Conservation (phyloP, 208 protist species). For the Naegleria fowleri region DNA sequence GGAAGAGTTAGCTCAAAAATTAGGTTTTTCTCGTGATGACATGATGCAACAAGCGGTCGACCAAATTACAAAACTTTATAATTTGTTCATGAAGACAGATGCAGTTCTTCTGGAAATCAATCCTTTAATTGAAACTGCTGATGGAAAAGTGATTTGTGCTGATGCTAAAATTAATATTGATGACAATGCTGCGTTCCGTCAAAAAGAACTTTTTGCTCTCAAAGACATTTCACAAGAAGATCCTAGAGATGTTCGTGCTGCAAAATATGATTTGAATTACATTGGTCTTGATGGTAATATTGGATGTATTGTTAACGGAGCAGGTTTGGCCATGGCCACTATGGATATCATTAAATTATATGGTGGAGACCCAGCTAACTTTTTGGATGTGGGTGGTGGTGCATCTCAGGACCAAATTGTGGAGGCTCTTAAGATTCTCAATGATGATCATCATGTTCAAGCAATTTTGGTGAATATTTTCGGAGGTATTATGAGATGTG, state of each 20-base stretch:
- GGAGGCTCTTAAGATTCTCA: constrained; percentile 95
- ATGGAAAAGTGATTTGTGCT: constrained; percentile 87
- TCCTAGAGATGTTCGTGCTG: constrained; percentile 86
- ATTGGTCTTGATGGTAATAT: constrained; percentile 98
- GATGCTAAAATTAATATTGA: constrained; percentile 99
- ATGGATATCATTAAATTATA: constrained; percentile 99
- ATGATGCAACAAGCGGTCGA: constrained; percentile 63
- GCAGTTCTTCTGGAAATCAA: constrained; percentile 98
- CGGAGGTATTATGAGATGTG: constrained; percentile 98
- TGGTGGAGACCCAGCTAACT: constrained; percentile 97
- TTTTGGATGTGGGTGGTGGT: constrained; percentile 96
- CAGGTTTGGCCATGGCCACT: constrained; percentile 98
- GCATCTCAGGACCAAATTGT: constrained; percentile 82
- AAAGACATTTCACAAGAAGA: constrained; percentile 88
- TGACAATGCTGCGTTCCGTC: constrained; percentile 96
- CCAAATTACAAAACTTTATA: constrained; percentile 91
- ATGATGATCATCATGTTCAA: constrained; percentile 78
- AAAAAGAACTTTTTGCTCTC: constrained; percentile 87
- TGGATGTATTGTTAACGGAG: constrained; percentile 92
- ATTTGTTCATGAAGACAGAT: constrained; percentile 91
- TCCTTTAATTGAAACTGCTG: constrained; percentile 91
- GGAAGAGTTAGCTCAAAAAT: constrained; percentile 66
- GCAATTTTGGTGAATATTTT: constrained; percentile 99
- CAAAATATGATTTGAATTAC: constrained; percentile 96
- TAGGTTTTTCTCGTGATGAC: constrained; percentile 74